Percentiles rank a stretch among this genome's conserved stretches.
These are phyloP conservation scores for Nepenthes alata DNA, from an alignment of 179 eudicot genomes.

Conservation along the genomic window DNA sequence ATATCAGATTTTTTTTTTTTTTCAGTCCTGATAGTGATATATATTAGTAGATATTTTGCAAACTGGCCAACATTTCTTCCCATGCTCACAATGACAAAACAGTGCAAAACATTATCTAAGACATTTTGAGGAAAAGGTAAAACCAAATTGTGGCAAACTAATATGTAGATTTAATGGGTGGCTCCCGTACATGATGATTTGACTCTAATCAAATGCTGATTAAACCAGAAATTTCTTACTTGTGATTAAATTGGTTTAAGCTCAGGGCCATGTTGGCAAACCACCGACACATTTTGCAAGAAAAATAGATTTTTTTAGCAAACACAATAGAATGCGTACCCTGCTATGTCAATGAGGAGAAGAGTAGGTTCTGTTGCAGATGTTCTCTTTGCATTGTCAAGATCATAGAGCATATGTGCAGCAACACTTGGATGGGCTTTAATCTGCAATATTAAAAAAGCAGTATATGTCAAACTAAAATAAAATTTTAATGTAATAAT, in stretches of 20 bases:
- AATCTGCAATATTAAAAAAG: conserved; percentile 30
- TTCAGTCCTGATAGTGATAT: too few species aligned
- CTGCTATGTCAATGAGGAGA: conserved; percentile 80
- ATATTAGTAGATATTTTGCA: too few species aligned
- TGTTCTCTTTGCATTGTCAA: conserved; percentile 64
- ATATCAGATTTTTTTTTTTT: too few species aligned
- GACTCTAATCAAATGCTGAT: neutral
- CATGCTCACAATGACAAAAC: neutral
- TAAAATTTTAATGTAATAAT: neutral
- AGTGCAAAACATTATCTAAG: neutral
- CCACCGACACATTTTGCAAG: neutral
- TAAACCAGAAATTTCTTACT: neutral
- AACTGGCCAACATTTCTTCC: too few species aligned
- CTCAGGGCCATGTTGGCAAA: neutral
- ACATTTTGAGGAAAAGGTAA: neutral
- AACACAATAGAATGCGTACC: conserved; percentile 34
- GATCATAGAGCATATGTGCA: conserved; percentile 69
- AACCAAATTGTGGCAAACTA: neutral
- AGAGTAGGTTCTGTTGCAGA: conserved; percentile 78
- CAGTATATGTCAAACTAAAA: neutral
- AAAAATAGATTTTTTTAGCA: conserved; percentile 2
- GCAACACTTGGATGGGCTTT: conserved; percentile 92
- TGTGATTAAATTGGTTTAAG: neutral
- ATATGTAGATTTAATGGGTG: too few species aligned
- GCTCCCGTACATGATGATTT: too few species aligned